Evolutionary conservation across 1,284 basidiomycete species (phyloP), one percentile per base, ranked within the genome.

Genomic region (Leccinum proliferum): DNA sequence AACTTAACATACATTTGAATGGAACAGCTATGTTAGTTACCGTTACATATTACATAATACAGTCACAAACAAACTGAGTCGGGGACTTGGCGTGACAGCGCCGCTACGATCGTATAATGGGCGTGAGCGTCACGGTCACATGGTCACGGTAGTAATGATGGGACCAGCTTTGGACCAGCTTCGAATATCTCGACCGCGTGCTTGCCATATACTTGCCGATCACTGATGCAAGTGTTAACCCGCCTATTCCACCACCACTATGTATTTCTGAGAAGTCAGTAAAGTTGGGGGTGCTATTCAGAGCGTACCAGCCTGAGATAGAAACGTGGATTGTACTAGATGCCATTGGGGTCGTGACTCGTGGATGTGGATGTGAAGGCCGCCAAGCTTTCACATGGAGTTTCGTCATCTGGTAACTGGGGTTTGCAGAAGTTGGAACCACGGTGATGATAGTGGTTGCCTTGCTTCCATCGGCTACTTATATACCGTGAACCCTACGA

Each of bases 211-310:
- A 71, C 50, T 68, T 71, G 1, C 68, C 70, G 10, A 77, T 68
- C 5, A 73, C 64, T 29, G 72, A 66, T 1, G 76, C 76, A 35
- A 78, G 70, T 2, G 70, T 67, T 9, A 78, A 68, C 8, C 77
- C 77, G 7, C 71, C 76, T 35, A 76, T 73, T 8, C 77, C 77
- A 11, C 70, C 76, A 5, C 77, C 77, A 34, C 77, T 15, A 3
- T 25, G 8, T n/a, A 11, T 34, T 12, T 25, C 11, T 6, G 14
- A 32, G 43, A 41, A 11, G 34, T n/a, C 4, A 11, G 18, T 8
- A 5, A 21, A 21, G 21, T 21, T 29, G 46, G 15, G 43, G 7
- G 41, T 10, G 34, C 2, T 34, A n/a, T 57, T 18, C n/a, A 32
- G 4, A n/a, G 14, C 10, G n/a, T 39, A 67, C 65, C 65, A 21